Evolutionary conservation across 2,329 filamentous ascomycete genomes (phyloP).

Genomic region (Pezicula rhizophila): DNA sequence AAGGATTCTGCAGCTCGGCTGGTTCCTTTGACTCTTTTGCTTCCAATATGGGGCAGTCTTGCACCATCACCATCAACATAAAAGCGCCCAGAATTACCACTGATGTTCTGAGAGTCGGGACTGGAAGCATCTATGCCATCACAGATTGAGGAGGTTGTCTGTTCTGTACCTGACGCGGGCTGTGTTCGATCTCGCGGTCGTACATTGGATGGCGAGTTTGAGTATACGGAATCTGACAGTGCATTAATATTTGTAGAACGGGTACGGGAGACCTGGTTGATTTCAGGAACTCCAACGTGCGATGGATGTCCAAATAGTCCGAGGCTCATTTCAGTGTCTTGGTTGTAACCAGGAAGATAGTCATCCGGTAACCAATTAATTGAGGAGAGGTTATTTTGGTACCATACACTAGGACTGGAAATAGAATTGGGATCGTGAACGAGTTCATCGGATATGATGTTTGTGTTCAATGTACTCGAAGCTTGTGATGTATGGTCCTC

Average conservation of each 20-base stretch:
- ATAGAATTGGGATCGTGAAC: background rate
- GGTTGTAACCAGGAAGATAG: slow-evolving; percentile 16
- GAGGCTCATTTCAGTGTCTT: slow-evolving; percentile 2
- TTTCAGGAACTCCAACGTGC: background rate
- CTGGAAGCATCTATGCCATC: slow-evolving; percentile 10
- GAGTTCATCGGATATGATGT: background rate
- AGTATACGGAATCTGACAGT: background rate
- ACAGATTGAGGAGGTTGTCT: slow-evolving; percentile 4
- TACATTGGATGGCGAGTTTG: background rate
- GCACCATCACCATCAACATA: slow-evolving; percentile 23
- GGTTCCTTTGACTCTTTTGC: background rate
- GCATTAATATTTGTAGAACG: background rate
- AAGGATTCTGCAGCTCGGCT: slow-evolving; percentile 7
- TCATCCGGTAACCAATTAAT: slow-evolving; percentile 22
- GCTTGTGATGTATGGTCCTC: background rate
- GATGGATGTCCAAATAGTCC: slow-evolving; percentile 1
- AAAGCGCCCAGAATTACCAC: slow-evolving; percentile 13
- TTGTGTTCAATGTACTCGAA: background rate
- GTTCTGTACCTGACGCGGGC: background rate
- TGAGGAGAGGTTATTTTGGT: slow-evolving; percentile 14
- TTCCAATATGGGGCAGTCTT: slow-evolving; percentile 14
- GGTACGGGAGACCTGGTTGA: background rate
- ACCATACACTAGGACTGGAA: slow-evolving; percentile 9
- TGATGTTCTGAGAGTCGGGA: slow-evolving; percentile 10
- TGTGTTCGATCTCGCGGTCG: background rate